Conservation (phyloP, 1,284 basidiomycete species). For the Ceratobasidium sp. region DNA sequence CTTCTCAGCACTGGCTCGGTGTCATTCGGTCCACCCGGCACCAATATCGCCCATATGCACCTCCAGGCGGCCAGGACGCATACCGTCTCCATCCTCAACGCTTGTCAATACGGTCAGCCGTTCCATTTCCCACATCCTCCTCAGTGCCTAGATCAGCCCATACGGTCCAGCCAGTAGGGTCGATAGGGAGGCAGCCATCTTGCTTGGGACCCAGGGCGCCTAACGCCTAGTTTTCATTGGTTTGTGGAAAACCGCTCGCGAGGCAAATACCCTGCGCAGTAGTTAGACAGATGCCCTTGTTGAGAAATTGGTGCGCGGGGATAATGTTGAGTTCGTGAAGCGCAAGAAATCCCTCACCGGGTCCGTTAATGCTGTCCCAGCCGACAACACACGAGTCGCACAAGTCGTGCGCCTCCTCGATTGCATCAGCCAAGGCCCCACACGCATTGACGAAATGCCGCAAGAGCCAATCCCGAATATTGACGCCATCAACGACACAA, state of each 20-base stretch:
- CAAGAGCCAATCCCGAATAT: slow-evolving; percentile 96
- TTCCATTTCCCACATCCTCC: slow-evolving; percentile 42
- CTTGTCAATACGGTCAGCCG: slow-evolving; percentile 45
- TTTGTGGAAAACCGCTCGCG: slow-evolving; percentile 87
- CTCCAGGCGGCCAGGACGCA: slow-evolving; percentile 82
- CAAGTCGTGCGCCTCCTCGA: slow-evolving; percentile 80
- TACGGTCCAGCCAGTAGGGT: slow-evolving; percentile 80
- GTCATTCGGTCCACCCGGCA: slow-evolving; percentile 77
- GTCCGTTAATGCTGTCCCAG: slow-evolving; percentile 98
- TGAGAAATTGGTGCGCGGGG: slow-evolving; percentile 74
- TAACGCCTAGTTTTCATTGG: slow-evolving; percentile 86
- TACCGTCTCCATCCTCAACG: slow-evolving; percentile 86
- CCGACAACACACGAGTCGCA: slow-evolving; percentile 90
- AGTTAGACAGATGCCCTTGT: slow-evolving; percentile 88
- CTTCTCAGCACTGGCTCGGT: slow-evolving; percentile 55
- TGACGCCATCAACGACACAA: slow-evolving; percentile 89
- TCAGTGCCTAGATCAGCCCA: slow-evolving; percentile 69
- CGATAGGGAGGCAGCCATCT: slow-evolving; percentile 78
- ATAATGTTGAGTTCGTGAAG: slow-evolving; percentile 74
- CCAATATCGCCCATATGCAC: slow-evolving; percentile 92
- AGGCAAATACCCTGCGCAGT: slow-evolving; percentile 85
- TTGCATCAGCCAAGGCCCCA: slow-evolving; percentile 76
- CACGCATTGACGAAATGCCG: slow-evolving; percentile 85
- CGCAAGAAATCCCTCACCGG: slow-evolving; percentile 86
- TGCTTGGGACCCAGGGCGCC: slow-evolving; percentile 80